Evolutionary conservation across 805 yeast species (phyloP).

Genomic region (Wickerhamiella parazyma): DNA sequence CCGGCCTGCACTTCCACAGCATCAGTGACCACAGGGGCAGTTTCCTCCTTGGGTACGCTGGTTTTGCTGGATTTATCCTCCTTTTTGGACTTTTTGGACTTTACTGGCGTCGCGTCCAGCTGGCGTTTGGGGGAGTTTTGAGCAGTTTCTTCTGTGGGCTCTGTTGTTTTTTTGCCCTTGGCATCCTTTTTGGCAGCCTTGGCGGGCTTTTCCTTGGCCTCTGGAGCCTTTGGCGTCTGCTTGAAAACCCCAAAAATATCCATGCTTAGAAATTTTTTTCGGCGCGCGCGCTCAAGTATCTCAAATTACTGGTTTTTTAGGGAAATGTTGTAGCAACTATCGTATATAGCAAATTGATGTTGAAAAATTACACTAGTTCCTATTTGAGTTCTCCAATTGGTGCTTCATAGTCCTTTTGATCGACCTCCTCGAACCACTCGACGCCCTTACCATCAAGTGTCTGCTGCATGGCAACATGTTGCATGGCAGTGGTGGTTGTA

Average conservation of each 20-base stretch:
- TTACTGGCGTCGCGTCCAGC: background rate
- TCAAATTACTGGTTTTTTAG: too few relatives aligned
- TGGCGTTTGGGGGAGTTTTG: background rate
- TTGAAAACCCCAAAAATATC: conserved; percentile 20
- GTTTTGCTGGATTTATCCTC: background rate
- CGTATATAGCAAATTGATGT: too few relatives aligned
- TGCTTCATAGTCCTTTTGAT: too few relatives aligned
- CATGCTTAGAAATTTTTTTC: conserved; percentile 12
- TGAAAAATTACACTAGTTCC: too few relatives aligned
- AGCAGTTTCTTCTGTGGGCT: background rate
- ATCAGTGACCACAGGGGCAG: conserved; percentile 17
- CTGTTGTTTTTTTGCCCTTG: background rate
- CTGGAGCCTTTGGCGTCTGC: conserved; percentile 12
- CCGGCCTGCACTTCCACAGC: conserved; percentile 19
- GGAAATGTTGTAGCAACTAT: too few relatives aligned
- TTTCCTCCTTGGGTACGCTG: background rate
- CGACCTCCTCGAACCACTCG: too few relatives aligned
- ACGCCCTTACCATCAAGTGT: too few relatives aligned
- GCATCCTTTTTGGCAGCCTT: background rate
- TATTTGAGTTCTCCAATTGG: too few relatives aligned
- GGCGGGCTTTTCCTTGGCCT: conserved; percentile 1
- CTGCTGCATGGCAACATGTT: too few relatives aligned
- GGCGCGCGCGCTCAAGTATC: background rate
- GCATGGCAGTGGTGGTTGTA: too few relatives aligned
- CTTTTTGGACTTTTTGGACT: background rate